Evolutionary conservation across 768 basidiomycete species (phyloP).

Genomic region (Russula foetens): DNA sequence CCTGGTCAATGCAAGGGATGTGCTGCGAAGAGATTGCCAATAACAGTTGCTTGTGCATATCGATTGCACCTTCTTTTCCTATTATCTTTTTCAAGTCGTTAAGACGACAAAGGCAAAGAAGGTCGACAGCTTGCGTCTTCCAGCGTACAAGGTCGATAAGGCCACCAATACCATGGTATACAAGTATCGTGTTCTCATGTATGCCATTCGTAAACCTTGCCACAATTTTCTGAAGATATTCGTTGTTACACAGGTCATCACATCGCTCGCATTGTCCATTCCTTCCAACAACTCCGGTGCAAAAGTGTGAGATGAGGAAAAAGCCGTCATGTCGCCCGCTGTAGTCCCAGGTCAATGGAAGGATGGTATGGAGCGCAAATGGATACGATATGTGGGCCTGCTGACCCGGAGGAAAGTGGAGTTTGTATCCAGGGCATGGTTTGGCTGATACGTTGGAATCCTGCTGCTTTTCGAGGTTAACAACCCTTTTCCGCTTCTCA

Average conservation of each 20-base stretch:
- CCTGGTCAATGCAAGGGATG: background rate
- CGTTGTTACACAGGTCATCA: background rate
- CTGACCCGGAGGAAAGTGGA: background rate
- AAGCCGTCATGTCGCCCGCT: background rate
- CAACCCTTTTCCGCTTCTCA: too few relatives aligned
- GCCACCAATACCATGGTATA: background rate
- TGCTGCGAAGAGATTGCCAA: background rate
- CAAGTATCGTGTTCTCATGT: background rate
- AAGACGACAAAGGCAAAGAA: background rate
- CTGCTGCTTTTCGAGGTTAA: too few relatives aligned
- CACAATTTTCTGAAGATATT: background rate
- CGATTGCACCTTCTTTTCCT: background rate
- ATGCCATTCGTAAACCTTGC: background rate
- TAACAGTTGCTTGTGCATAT: background rate
- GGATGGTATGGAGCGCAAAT: background rate
- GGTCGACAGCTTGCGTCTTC: background rate
- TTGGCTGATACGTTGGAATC: too few relatives aligned
- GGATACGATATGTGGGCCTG: background rate
- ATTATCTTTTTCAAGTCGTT: background rate
- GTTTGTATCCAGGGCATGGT: background rate
- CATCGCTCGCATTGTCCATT: background rate
- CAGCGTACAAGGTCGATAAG: background rate
- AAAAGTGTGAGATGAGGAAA: background rate
- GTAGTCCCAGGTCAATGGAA: background rate
- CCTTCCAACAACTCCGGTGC: background rate